phyloP scores from a whole-genome alignment of 495 filamentous ascomycete genomes.

The Aspergillus heteromorphus region DNA sequence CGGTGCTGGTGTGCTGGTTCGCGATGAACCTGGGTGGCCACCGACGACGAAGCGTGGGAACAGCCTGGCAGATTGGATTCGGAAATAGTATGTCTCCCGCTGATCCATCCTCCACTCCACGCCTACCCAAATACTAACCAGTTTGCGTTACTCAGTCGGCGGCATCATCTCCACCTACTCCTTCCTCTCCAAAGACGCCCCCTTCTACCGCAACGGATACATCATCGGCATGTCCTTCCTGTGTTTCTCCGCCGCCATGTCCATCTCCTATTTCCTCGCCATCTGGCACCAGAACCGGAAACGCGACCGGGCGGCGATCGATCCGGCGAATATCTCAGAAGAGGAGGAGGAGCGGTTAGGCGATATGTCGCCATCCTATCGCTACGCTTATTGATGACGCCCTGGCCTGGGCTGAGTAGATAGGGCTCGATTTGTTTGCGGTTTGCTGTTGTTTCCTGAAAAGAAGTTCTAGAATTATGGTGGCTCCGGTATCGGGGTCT shows the following conservation, averaged over 20 bases:
- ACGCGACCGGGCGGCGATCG: constrained; percentile 8
- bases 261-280: constrained; percentile 52
- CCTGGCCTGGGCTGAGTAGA: no score
- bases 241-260: constrained; percentile 53
- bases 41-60: constrained; percentile 66
- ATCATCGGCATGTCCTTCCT: constrained; percentile 66
- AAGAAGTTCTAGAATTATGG: no score
- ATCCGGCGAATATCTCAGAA: not conserved
- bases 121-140: not conserved
- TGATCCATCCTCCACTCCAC: no score
- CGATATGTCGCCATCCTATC: constrained; percentile 22
- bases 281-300: constrained; percentile 59
- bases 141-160: constrained; percentile 32
- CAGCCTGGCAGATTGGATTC: constrained; percentile 77
- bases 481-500: no score
- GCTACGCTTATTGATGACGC: constrained; percentile 21
- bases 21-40: constrained; percentile 82
- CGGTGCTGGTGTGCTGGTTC: constrained; percentile 79
- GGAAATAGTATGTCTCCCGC: constrained; percentile 55
- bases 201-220: constrained; percentile 66
- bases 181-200: constrained; percentile 66
- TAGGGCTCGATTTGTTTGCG: no score
- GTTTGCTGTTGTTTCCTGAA: no score
- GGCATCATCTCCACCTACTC: constrained; percentile 80
- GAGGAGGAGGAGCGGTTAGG: constrained; percentile 18